phyloP scores from a whole-genome alignment of 768 basidiomycete genomes.

The Mycena metata region DNA sequence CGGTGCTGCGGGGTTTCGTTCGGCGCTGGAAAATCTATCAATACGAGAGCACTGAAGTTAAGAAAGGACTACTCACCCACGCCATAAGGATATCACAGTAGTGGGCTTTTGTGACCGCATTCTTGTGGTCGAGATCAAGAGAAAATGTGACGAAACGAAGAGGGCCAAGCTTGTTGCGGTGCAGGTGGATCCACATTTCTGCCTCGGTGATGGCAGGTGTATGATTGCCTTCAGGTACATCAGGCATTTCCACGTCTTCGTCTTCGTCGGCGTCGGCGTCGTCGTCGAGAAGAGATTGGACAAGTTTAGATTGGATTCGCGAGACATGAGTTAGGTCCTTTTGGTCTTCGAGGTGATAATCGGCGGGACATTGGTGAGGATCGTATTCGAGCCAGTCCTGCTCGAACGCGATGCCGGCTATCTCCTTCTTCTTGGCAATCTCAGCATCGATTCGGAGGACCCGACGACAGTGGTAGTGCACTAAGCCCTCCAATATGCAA shows the following conservation, averaged over 20 bases:
- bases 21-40: conserved; percentile 21
- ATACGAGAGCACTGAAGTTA: neutral
- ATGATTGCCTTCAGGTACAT: conserved; percentile 18
- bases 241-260: conserved; percentile 17
- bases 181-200: conserved; percentile 1
- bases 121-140: no score
- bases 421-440: conserved; percentile 30
- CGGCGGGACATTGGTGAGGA: conserved; percentile 15
- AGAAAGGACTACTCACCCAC: conserved; percentile 7
- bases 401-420: conserved; percentile 25
- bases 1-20: conserved; percentile 22
- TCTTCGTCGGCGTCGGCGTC: conserved; percentile 3
- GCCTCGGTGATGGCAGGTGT: conserved; percentile 21
- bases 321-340: conserved; percentile 9
- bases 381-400: conserved; percentile 33
- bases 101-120: no score
- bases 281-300: conserved; percentile 7
- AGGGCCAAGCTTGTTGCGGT: conserved; percentile 7
- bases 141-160: conserved; percentile 20
- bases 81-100: no score
- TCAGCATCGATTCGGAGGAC: no score
- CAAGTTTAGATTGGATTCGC: conserved; percentile 20
- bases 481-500: no score
- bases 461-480: no score
- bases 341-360: conserved; percentile 14